Percentiles rank a stretch among this genome's conserved stretches.
Conservation (phyloP, 129 eudicot genomes). For the Flaveria linearis region DNA sequence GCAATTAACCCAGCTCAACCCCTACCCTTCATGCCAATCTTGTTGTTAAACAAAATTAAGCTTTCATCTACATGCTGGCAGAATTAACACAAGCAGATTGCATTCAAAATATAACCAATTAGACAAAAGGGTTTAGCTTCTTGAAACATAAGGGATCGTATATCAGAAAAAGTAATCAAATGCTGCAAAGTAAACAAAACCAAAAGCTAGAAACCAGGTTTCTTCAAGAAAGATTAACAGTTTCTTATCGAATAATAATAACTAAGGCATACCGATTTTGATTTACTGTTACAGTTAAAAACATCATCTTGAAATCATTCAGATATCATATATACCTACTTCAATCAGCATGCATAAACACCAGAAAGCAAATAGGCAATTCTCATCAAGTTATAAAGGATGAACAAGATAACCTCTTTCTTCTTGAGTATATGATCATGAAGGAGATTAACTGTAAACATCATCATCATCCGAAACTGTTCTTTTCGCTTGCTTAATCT, state of each 20-base stretch:
- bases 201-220: slow-evolving; percentile 22
- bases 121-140: background rate
- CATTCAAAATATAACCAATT: background rate
- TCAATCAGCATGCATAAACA: slow-evolving; percentile 36
- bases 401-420: slow-evolving; percentile 14
- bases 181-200: slow-evolving; percentile 4
- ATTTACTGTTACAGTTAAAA: slow-evolving; percentile 36
- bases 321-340: slow-evolving; percentile 32
- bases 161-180: slow-evolving; percentile 6
- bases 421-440: background rate
- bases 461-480: slow-evolving; percentile 58
- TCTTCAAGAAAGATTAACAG: slow-evolving; percentile 27
- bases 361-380: no score
- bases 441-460: slow-evolving; percentile 27
- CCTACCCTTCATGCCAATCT: background rate
- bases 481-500: slow-evolving; percentile 68
- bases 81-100: background rate
- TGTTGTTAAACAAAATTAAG: background rate
- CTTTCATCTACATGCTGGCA: slow-evolving; percentile 15
- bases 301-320: slow-evolving; percentile 29
- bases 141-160: slow-evolving; percentile 1
- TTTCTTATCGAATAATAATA: slow-evolving; percentile 7
- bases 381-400: no score
- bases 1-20: background rate
- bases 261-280: slow-evolving; percentile 4